Conservation (phyloP, 2,329 filamentous ascomycete genomes). For the Rhynchosporium graminicola region DNA sequence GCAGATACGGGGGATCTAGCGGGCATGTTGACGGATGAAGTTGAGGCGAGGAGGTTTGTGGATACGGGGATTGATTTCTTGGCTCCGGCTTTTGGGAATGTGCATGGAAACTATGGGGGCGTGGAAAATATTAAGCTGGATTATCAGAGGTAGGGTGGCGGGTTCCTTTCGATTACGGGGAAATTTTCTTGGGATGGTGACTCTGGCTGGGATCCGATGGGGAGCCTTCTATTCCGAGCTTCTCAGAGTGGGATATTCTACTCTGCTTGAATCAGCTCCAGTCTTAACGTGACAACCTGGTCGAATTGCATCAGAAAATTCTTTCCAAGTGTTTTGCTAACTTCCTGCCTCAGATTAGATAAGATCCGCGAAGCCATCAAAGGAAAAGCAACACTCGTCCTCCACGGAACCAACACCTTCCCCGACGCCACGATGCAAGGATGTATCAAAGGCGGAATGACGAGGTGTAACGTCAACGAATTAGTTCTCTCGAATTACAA, state of each 20-base stretch:
- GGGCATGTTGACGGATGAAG: slow-evolving; percentile 61
- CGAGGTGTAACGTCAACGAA: slow-evolving; percentile 61
- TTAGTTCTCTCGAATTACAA: slow-evolving; percentile 54
- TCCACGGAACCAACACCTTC: slow-evolving; percentile 61
- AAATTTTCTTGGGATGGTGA: no score
- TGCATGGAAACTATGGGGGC: slow-evolving; percentile 61
- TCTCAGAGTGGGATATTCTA: no score
- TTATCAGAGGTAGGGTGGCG: slow-evolving; percentile 46
- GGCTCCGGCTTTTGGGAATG: slow-evolving; percentile 68
- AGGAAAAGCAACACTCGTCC: slow-evolving; percentile 49
- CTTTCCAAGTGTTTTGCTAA: neutral
- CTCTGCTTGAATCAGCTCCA: no score
- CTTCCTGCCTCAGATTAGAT: slow-evolving; percentile 42
- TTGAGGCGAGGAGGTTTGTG: slow-evolving; percentile 63
- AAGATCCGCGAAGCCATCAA: slow-evolving; percentile 41
- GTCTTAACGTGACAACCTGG: no score
- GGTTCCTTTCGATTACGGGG: neutral
- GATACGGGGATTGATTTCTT: slow-evolving; percentile 67
- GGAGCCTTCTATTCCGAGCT: no score
- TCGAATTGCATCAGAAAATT: neutral
- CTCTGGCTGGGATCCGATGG: no score
- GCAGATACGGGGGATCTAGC: slow-evolving; percentile 64
- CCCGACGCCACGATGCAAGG: slow-evolving; percentile 49
- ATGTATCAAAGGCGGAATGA: slow-evolving; percentile 54
- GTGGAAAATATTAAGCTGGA: slow-evolving; percentile 46